Evolutionary conservation across 345 rosid species (phyloP), one percentile per base, ranked within the genome.

Genomic region (Sapria himalayana): DNA sequence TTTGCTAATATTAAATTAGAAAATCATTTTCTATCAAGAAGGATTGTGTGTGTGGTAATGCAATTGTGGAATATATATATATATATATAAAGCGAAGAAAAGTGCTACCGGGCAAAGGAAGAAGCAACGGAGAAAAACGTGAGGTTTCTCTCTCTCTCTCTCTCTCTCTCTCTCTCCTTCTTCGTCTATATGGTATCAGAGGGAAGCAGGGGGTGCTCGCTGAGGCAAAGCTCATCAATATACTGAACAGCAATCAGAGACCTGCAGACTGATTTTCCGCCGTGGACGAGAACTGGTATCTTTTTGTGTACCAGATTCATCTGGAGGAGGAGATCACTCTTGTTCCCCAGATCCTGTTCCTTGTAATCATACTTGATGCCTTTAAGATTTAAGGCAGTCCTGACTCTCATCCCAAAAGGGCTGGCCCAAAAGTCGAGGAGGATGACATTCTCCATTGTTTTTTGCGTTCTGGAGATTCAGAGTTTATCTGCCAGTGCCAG

Each of bases 221-320:
- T 25, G 25, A 4, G 13, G 41, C 52, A 46, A n/a, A 41, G 33
- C 39, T 54, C 41, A 13, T 54, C 52, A 4, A 54, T 39, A 27
- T 54, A 54, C 41, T 54, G 33, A 16, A 54, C 23, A 1, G 37
- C 43, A 37, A 54, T 19, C 39, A 22, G 36, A 19, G 58, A 54
- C 41, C 40, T 52, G 19, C 51, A 46, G 0, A 38, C 29, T 1
- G 58, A 52, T 18, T 19, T 45, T 16, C 46, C 47, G 2, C 46
- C 17, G 25, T 53, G 58, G 51, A 53, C 24, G 24, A 53, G 44
- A 39, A 53, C 46, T 4, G 58, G 58, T 21, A 46, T 16, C 3
- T 38, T 15, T 37, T 46, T 54, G 33, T 46, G 46, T 16, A 45
- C 24, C 1, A 52, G 58, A 46, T 54, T 54, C 46, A 39, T 37